Percentiles rank a stretch among this genome's conserved stretches.
Conservation (phyloP, 108 stramenopile genomes). For the Aureococcus anophagefferens region DNA sequence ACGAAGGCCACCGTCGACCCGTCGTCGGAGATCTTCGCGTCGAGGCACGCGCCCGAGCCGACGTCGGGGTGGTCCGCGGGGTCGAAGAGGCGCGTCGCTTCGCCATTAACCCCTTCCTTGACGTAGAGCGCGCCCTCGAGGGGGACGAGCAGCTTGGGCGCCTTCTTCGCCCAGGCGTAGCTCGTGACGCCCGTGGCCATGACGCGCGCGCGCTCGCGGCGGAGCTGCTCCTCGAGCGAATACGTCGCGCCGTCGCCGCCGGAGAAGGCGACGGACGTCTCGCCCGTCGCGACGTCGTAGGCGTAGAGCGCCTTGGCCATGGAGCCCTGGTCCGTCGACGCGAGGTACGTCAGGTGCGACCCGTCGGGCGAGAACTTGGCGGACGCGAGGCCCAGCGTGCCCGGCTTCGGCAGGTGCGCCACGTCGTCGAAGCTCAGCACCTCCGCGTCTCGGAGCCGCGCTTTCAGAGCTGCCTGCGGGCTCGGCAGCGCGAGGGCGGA, state of each 20-base stretch:
- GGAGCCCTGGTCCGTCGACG: no score
- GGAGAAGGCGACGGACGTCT: no score
- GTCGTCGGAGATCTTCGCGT: slow-evolving; percentile 50
- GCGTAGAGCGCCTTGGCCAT: no score
- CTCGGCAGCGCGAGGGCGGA: no score
- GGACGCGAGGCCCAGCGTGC: no score
- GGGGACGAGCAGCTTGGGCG: slow-evolving; percentile 23
- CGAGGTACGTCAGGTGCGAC: no score
- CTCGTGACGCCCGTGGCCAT: slow-evolving; percentile 48
- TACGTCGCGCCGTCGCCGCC: slow-evolving; percentile 1
- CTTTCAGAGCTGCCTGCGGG: no score
- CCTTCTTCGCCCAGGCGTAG: slow-evolving; percentile 28
- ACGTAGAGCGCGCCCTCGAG: slow-evolving; percentile 36
- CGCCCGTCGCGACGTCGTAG: no score
- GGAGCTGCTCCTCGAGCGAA: slow-evolving; percentile 42
- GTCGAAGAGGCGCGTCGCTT: not conserved
- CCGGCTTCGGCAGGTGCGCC: no score
- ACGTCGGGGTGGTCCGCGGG: not conserved
- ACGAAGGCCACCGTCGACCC: slow-evolving; percentile 51
- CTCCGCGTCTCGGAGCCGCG: no score
- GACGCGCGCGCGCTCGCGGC: slow-evolving; percentile 50
- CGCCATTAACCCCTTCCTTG: slow-evolving; percentile 12
- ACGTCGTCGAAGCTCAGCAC: no score
- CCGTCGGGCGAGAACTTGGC: no score
- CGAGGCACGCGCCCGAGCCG: slow-evolving; percentile 33